Evolutionary conservation across 371 early-diverging fungal species (phyloP), one percentile per base, ranked within the genome.

Genomic region (Mucor saturninus): DNA sequence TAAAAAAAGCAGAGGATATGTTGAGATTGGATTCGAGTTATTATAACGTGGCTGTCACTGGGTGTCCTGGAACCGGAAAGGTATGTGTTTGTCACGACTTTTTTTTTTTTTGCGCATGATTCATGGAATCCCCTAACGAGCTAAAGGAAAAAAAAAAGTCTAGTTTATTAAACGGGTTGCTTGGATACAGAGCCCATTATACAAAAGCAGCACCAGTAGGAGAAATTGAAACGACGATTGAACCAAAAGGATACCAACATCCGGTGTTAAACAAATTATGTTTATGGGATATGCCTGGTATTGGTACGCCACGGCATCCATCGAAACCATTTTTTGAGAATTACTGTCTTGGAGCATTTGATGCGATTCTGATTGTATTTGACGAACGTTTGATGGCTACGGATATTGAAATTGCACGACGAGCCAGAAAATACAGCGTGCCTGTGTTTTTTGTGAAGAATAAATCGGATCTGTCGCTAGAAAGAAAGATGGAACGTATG

Each of bases 221-320:
- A n/a, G 73, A 76, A 45, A 46, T 62, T 2, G 61, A 66, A 56
- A 54, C 68, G 15, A 68, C 74, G 10, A 26, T 60, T 2, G 53
- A 65, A 7, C 67, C 73, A 9, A 69, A 62, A 28, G 46, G 52
- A 5, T 76, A 73, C 48, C 15, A 39, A 14, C 73, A 73, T 31
- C 73, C 73, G 2, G 14, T 63, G 0, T n/a, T 73, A 9, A 42
- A 46, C 8, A 54, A 68, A 14, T 37, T 76, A 13, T 61, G 67
- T 55, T 30, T 76, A 2, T 76, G 73, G 76, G 73, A 76, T 45
- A 58, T 76, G 62, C 73, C 76, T 38, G 72, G 73, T 29, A 60
- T 66, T 14, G 67, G 64, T 9, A 66, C 69, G 10, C 48, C 32
- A 0, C 50, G 63, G 1, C 61, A 68, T 52, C 72, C 68, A 5